A percentile compares a stretch with the other conserved stretches of the same genome.
Evolutionary conservation across 495 filamentous ascomycete species (phyloP).

Genomic region (Trichoderma reesei): DNA sequence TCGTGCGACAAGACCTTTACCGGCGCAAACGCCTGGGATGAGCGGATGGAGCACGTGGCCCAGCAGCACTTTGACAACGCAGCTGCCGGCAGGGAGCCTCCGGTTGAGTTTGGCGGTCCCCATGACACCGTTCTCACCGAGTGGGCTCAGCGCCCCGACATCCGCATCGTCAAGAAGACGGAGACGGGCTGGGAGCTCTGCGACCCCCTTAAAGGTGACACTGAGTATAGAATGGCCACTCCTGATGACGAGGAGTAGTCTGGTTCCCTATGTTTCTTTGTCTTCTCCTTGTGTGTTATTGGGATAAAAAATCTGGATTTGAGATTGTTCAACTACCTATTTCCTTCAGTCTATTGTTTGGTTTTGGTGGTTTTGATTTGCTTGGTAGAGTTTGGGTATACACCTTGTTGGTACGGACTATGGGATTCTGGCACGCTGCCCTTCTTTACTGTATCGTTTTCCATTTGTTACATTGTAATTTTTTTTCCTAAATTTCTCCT

Average conservation of each 20-base stretch:
- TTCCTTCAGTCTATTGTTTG: no score
- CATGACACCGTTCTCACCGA: slow-evolving; percentile 29
- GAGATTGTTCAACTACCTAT: no score
- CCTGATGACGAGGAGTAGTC: neutral
- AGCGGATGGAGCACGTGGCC: slow-evolving; percentile 85
- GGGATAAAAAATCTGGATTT: no score
- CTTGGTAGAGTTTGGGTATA: no score
- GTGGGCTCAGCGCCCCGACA: slow-evolving; percentile 35
- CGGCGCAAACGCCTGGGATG: slow-evolving; percentile 62
- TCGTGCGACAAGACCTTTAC: slow-evolving; percentile 50
- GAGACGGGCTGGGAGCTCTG: slow-evolving; percentile 23
- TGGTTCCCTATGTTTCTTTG: neutral
- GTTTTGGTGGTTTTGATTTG: no score
- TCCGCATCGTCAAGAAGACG: slow-evolving; percentile 28
- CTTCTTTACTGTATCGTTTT: no score
- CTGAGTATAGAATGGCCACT: slow-evolving; percentile 4
- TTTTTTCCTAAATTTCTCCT: no score
- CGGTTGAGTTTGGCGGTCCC: slow-evolving; percentile 29
- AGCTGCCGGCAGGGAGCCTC: slow-evolving; percentile 22
- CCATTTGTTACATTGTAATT: no score
- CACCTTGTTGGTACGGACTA: no score
- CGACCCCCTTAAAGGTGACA: slow-evolving; percentile 24
- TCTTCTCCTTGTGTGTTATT: neutral
- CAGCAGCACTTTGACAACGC: slow-evolving; percentile 58
- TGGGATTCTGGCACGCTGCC: no score